Evolutionary conservation across 176 grass and related monocot genomes (phyloP).

Genomic region (Lolium multiflorum): DNA sequence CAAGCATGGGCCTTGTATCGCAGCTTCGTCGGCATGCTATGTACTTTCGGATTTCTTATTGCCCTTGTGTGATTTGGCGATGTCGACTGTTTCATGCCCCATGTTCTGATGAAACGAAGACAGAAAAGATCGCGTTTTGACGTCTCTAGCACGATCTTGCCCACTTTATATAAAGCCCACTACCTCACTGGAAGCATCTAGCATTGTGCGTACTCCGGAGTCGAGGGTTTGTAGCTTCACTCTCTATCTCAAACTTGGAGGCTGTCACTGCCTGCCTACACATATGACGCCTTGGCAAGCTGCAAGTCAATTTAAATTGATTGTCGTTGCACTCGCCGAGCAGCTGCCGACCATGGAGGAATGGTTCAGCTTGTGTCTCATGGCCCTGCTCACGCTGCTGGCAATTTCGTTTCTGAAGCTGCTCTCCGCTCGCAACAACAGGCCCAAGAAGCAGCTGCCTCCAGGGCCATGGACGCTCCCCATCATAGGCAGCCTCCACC

Average conservation of each 20-base stretch:
- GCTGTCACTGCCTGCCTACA: too few relatives aligned
- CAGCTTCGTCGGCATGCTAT: not conserved
- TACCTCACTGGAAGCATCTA: not conserved
- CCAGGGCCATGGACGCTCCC: not conserved
- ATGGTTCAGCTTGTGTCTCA: not conserved
- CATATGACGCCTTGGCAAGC: too few relatives aligned
- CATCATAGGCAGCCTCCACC: constrained; percentile 1
- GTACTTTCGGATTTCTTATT: not conserved
- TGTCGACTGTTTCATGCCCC: not conserved
- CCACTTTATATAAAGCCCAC: not conserved
- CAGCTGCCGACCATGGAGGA: not conserved
- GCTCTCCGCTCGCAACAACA: not conserved
- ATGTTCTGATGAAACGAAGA: too few relatives aligned
- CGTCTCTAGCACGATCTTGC: too few relatives aligned
- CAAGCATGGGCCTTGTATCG: not conserved
- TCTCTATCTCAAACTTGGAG: too few relatives aligned
- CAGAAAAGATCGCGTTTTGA: too few relatives aligned
- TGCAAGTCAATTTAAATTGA: too few relatives aligned
- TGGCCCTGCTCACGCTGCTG: not conserved
- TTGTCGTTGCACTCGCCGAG: too few relatives aligned
- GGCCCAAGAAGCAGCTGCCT: not conserved
- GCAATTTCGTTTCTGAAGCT: constrained; percentile 1
- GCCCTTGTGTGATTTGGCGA: not conserved
- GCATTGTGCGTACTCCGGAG: too few relatives aligned
- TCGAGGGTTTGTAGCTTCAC: too few relatives aligned